Percentiles rank a stretch among this genome's conserved stretches.
Conservation (phyloP, 2,329 filamentous ascomycete species). For the Hyphodiscus sp. region DNA sequence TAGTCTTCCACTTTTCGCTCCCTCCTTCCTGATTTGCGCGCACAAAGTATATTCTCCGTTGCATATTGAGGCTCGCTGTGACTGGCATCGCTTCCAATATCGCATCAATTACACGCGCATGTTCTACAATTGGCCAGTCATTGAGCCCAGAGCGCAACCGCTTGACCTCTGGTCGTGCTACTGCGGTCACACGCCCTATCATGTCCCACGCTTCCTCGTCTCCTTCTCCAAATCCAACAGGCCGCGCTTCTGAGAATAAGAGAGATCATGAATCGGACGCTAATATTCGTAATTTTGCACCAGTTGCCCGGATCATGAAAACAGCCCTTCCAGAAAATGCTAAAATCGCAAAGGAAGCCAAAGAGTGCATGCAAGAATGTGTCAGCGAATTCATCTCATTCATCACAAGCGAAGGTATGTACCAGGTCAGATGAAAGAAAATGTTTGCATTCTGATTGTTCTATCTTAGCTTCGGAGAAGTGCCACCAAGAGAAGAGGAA, state of each 20-base stretch:
- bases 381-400: slow-evolving; percentile 99
- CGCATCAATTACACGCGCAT: slow-evolving; percentile 36
- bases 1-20: slow-evolving; percentile 45
- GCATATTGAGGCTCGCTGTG: slow-evolving; percentile 27
- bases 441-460: slow-evolving; percentile 16
- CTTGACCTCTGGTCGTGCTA: slow-evolving; percentile 25
- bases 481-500: slow-evolving; percentile 99
- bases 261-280: slow-evolving; percentile 51
- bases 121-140: slow-evolving; percentile 27
- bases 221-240: slow-evolving; percentile 40
- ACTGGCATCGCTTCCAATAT: slow-evolving; percentile 44
- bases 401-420: slow-evolving; percentile 95
- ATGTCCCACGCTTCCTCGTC: slow-evolving; percentile 56
- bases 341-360: slow-evolving; percentile 98
- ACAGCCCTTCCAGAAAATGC: slow-evolving; percentile 94
- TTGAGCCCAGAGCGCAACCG: slow-evolving; percentile 26
- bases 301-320: slow-evolving; percentile 99
- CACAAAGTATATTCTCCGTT: slow-evolving; percentile 18
- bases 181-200: slow-evolving; percentile 31
- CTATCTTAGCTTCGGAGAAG: slow-evolving; percentile 80
- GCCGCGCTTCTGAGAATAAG: slow-evolving; percentile 37
- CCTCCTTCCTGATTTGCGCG: slow-evolving; percentile 45
- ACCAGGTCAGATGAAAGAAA: slow-evolving; percentile 4
- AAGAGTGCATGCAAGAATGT: slow-evolving; percentile 99
- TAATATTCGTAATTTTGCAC: slow-evolving; percentile 90